These are phyloP conservation scores for Rhizopogon rudus DNA, from an alignment of 768 basidiomycete genomes.

Conservation along the genomic window DNA sequence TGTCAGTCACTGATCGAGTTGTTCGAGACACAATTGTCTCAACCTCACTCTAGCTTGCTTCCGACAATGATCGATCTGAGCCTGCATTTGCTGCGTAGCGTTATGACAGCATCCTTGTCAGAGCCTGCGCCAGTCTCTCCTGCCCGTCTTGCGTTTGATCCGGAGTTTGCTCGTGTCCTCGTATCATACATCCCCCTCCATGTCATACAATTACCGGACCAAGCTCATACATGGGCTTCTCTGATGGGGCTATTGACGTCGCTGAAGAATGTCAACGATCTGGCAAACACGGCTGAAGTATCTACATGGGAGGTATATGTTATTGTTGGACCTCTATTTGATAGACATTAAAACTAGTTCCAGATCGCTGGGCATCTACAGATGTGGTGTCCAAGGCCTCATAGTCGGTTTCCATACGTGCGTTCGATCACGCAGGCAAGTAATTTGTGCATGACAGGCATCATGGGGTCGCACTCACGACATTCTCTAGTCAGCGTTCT, in stretches of 20 bases:
- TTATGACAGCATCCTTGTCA: conserved; percentile 34
- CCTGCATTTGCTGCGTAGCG: conserved; percentile 10
- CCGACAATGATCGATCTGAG: not conserved
- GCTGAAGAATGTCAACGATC: conserved; percentile 45
- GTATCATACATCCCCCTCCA: conserved; percentile 67
- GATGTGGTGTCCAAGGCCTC: conserved; percentile 38
- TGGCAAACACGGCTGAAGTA: conserved; percentile 41
- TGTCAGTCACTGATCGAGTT: not conserved
- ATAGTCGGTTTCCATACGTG: conserved; percentile 47
- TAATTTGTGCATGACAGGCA: not conserved
- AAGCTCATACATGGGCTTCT: conserved; percentile 47
- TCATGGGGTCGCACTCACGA: conserved; percentile 1
- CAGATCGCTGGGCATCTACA: conserved; percentile 49
- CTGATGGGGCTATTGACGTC: conserved; percentile 48
- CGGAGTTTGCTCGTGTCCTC: conserved; percentile 59
- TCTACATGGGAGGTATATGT: conserved; percentile 58
- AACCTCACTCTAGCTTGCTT: not conserved
- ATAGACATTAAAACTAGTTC: not conserved
- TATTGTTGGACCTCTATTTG: not conserved
- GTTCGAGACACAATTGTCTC: conserved; percentile 1
- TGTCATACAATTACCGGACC: conserved; percentile 45
- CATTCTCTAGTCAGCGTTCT: conserved; percentile 48
- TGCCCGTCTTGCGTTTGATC: conserved; percentile 56
- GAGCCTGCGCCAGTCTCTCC: conserved; percentile 40
- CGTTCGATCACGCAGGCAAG: conserved; percentile 62